phyloP scores from a whole-genome alignment of 1,284 basidiomycete species.

The Naganishia cerealis region DNA sequence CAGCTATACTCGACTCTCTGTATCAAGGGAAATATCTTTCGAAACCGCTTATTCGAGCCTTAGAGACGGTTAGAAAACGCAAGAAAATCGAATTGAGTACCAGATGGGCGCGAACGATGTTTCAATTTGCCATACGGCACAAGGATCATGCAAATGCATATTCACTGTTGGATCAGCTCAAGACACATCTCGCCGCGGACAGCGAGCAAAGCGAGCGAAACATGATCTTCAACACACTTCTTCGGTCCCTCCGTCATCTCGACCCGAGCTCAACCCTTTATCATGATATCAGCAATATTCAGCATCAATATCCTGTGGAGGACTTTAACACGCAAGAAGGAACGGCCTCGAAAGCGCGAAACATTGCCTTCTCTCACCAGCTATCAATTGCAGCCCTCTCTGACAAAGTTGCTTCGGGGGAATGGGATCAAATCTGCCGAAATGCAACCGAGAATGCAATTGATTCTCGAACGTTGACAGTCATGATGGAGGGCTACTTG shows the following conservation, averaged over 20 bases:
- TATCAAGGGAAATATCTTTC: constrained; percentile 21
- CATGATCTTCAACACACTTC: constrained; percentile 3
- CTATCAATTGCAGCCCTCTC: constrained; percentile 11
- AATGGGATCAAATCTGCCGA: constrained; percentile 21
- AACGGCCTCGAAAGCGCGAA: not conserved
- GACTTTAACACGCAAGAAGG: not conserved
- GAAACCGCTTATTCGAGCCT: constrained; percentile 19
- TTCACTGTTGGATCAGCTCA: constrained; percentile 1
- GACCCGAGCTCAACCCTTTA: not conserved
- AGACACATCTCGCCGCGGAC: not conserved
- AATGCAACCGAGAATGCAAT: not conserved
- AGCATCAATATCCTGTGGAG: not conserved
- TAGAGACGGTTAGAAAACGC: constrained; percentile 14
- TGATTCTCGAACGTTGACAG: constrained; percentile 1
- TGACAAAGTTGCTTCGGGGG: not conserved
- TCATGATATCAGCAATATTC: constrained; percentile 7
- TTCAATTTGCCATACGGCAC: constrained; percentile 11
- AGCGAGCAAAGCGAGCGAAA: not conserved
- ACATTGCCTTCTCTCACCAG: not conserved
- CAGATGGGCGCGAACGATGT: constrained; percentile 14
- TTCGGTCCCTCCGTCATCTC: constrained; percentile 10
- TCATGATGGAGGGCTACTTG: constrained; percentile 20
- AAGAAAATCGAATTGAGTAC: constrained; percentile 3
- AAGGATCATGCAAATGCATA: not conserved
- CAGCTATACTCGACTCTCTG: constrained; percentile 12